Evolutionary conservation across 768 basidiomycete species (phyloP), one percentile per base, ranked within the genome.

Genomic region (Scleroderma bovista): DNA sequence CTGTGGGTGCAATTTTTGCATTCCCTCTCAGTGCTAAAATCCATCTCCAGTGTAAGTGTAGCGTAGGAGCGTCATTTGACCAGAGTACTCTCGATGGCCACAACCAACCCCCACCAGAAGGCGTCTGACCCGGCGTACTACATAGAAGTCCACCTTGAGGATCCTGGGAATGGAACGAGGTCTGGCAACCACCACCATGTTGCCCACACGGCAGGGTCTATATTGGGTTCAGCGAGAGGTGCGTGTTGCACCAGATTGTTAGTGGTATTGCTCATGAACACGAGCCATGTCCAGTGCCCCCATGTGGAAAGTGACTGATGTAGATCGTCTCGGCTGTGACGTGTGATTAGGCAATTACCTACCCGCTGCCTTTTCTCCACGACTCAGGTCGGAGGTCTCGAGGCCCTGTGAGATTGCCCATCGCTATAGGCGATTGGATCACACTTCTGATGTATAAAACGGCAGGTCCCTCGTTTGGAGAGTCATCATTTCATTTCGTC

Each of bases 401-500:
- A 42, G 59, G 58, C 52, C 57, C 48, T 49, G 46, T 48, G 51
- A 53, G 61, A 55, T 59, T 44, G 19, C 50, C 54, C 59, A 57
- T 53, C 38, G 53, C 9, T 60, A 50, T 51, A 42, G 53, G 46
- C 50, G 57, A n/a, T 63, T 41, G 44, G 46, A 26, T 59, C 62
- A 63, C 62, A 56, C 51, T 62, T 60, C 56, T 52, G 59, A 58
- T 59, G 57, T 50, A n/a, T 55, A 51, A 44, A 48, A 44, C 51
- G 55, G 40, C 53, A 52, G 46, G 56, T 55, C 6, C 58, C 46
- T 60, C 55, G 52, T 64, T 64, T 64, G 57, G 57, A 56, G 33
- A 56, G 33, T 58, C 62, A 64, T 63, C 58, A 57, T 57, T 64
- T 64, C 54, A 64, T 65, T 65, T 64, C 52, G 47, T 54, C 31